A percentile compares a stretch with the other conserved stretches of the same genome.
Evolutionary conservation across 371 early-diverging fungal genomes (phyloP).

Genomic region (Syncephalastrum racemosum): DNA sequence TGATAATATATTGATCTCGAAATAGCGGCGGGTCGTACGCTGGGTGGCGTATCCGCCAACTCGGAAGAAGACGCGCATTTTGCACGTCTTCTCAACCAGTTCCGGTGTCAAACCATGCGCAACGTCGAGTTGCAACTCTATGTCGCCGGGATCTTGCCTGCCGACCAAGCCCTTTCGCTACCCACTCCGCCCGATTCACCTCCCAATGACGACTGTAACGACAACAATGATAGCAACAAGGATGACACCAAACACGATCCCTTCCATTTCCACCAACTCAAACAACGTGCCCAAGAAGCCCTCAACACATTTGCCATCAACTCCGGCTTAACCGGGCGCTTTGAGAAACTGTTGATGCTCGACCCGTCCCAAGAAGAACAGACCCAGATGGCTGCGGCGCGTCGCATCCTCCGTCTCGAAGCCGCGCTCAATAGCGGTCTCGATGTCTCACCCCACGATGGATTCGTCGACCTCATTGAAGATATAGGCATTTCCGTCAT

Average conservation of each 20-base stretch:
- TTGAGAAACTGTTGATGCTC: conserved; percentile 25
- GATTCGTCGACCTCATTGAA: conserved; percentile 51
- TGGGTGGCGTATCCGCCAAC: conserved; percentile 36
- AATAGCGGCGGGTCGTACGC: conserved; percentile 40
- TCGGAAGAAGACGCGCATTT: conserved; percentile 45
- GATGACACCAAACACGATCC: conserved; percentile 4
- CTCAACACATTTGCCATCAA: conserved; percentile 25
- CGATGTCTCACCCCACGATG: conserved; percentile 20
- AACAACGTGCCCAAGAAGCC: conserved; percentile 21
- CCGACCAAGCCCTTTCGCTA: conserved; percentile 4
- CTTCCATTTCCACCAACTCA: conserved; percentile 9
- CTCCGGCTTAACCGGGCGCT: conserved; percentile 36
- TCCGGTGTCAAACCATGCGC: conserved; percentile 41
- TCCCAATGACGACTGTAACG: no score
- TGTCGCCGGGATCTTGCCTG: conserved; percentile 9
- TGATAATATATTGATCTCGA: neutral
- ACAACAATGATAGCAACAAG: neutral
- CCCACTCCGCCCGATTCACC: neutral
- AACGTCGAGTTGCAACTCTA: conserved; percentile 19
- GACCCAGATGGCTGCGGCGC: conserved; percentile 1
- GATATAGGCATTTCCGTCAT: conserved; percentile 55
- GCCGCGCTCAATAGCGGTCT: conserved; percentile 15
- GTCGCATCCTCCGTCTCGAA: conserved; percentile 15
- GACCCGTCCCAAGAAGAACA: conserved; percentile 14
- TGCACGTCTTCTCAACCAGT: conserved; percentile 36